phyloP scores from a whole-genome alignment of 176 grass and related monocot genomes.

The Oryza rufipogon region DNA sequence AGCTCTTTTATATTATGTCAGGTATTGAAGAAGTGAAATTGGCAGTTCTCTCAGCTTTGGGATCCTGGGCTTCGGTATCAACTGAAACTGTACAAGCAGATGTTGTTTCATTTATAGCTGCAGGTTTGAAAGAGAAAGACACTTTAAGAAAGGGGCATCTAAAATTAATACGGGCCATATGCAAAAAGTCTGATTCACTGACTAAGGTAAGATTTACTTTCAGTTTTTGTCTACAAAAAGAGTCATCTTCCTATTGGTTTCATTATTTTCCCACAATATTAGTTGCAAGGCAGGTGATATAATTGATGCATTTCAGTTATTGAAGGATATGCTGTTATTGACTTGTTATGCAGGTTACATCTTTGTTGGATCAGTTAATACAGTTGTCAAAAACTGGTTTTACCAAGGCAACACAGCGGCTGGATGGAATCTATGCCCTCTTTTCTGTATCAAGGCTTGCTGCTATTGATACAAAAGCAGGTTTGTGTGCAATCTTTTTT shows the following conservation, averaged over 20 bases:
- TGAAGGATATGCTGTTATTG: constrained; percentile 32
- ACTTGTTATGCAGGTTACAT: constrained; percentile 54
- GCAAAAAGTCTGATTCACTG: constrained; percentile 84
- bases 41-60: constrained; percentile 71
- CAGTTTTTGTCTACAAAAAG: constrained; percentile 30
- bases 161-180: constrained; percentile 71
- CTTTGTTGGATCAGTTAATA: constrained; percentile 76
- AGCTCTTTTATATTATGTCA: constrained; percentile 50
- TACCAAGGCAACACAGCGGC: constrained; percentile 85
- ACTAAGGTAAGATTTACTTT: constrained; percentile 54
- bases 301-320: constrained; percentile 36
- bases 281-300: constrained; percentile 6
- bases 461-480: constrained; percentile 93
- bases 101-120: constrained; percentile 75
- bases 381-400: constrained; percentile 88
- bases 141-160: constrained; percentile 91
- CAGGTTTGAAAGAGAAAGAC: constrained; percentile 93
- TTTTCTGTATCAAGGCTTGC: constrained; percentile 75
- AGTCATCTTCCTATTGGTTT: constrained; percentile 24
- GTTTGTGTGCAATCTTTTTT: constrained; percentile 45
- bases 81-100: constrained; percentile 72
- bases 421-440: constrained; percentile 94
- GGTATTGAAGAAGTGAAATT: constrained; percentile 97
- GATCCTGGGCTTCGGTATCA: constrained; percentile 72
- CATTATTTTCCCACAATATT: constrained; percentile 9